These are phyloP conservation scores for Botrytis galanthina DNA, from an alignment of 2,329 filamentous ascomycete species.

Conservation along the genomic window DNA sequence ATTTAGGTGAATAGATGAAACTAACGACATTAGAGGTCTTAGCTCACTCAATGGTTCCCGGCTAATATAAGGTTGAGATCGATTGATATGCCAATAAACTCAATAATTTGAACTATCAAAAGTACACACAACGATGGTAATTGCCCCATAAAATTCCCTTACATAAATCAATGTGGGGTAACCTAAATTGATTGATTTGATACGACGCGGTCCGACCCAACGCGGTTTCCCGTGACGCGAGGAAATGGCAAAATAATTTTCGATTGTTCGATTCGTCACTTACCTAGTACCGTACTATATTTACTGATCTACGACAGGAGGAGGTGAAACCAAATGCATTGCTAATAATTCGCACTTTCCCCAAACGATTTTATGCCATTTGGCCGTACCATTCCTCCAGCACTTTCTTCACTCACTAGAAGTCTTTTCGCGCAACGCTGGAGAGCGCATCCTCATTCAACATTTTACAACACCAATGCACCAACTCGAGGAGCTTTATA, in stretches of 20 bases:
- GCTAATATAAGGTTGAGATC: not conserved
- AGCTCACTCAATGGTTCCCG: not conserved
- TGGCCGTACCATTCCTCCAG: conserved; percentile 31
- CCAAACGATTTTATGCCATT: conserved; percentile 37
- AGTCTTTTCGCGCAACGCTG: conserved; percentile 34
- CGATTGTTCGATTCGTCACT: not conserved
- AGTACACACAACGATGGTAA: not conserved
- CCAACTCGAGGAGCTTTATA: conserved; percentile 24
- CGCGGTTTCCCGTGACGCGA: conserved; percentile 11
- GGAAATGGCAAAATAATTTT: conserved; percentile 12
- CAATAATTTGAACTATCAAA: not conserved
- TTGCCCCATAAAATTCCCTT: conserved; percentile 3
- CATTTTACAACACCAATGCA: conserved; percentile 28
- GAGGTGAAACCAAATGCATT: conserved; percentile 22
- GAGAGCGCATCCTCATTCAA: conserved; percentile 29
- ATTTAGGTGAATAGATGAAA: not conserved
- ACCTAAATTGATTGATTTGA: conserved; percentile 1
- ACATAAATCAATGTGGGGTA: not conserved
- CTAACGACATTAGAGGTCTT: not conserved
- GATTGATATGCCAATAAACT: not conserved
- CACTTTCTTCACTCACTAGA: conserved; percentile 31
- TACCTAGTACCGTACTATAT: not conserved
- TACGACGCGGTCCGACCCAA: conserved; percentile 6
- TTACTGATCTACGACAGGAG: not conserved
- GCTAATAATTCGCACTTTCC: conserved; percentile 20